Conservation (phyloP, 176 grass and related monocot genomes). For the Zea mays region DNA sequence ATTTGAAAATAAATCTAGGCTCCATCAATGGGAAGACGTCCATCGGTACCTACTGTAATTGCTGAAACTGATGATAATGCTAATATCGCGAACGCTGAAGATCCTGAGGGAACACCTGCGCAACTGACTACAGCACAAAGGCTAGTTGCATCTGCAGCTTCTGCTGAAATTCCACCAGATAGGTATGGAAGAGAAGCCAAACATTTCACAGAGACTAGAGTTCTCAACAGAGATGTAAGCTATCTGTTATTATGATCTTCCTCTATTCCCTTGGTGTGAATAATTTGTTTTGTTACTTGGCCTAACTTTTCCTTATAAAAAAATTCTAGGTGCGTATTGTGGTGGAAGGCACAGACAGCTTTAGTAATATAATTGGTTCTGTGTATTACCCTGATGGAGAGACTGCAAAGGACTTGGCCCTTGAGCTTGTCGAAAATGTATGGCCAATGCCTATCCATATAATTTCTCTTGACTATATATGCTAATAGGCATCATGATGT, state of each 20-base stretch:
- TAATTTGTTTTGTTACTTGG: constrained; percentile 6
- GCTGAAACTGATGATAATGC: constrained; percentile 44
- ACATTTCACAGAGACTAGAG: constrained; percentile 83
- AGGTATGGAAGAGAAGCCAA: constrained; percentile 90
- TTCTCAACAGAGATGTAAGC: constrained; percentile 93
- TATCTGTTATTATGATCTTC: constrained; percentile 14
- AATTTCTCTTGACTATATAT: background rate
- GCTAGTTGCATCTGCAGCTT: constrained; percentile 62
- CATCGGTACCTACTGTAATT: constrained; percentile 42
- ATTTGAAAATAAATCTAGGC: constrained; percentile 50
- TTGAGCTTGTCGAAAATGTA: constrained; percentile 98
- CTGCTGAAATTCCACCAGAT: constrained; percentile 76
- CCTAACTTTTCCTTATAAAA: background rate
- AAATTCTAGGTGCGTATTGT: constrained; percentile 80
- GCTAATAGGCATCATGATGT: background rate
- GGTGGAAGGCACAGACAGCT: constrained; percentile 92
- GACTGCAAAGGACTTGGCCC: constrained; percentile 73
- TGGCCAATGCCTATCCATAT: constrained; percentile 23
- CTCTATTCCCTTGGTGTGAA: constrained; percentile 22
- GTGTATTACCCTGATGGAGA: constrained; percentile 96
- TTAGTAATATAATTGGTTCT: constrained; percentile 88
- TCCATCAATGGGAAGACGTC: constrained; percentile 89
- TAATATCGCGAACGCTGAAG: constrained; percentile 61
- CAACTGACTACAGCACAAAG: constrained; percentile 85
- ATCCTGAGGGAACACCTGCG: constrained; percentile 50